Evolutionary conservation across 139 green algal species (phyloP).

Genomic region (Tetraselmis striata): DNA sequence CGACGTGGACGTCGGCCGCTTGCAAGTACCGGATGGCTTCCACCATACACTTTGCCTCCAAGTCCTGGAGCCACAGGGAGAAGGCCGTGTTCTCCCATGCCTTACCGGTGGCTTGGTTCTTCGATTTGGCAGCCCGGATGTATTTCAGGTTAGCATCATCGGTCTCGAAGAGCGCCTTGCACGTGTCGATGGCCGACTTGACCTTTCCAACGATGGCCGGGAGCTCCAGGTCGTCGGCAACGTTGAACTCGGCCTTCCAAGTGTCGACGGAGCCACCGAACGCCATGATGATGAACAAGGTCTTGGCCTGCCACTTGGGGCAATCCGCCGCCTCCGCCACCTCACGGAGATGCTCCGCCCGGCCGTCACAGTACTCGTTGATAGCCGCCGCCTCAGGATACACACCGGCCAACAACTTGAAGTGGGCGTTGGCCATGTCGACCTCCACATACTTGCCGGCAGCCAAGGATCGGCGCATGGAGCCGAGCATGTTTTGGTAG

Average conservation of each 20-base stretch:
- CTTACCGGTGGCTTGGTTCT: neutral
- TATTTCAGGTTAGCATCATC: neutral
- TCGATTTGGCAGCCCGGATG: neutral
- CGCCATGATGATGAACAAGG: neutral
- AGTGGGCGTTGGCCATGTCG: neutral
- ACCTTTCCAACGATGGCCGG: neutral
- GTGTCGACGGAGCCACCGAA: neutral
- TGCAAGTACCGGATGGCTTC: neutral
- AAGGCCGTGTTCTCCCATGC: neutral
- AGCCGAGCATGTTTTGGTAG: neutral
- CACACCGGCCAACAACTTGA: neutral
- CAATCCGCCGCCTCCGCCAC: neutral
- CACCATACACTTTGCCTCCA: neutral
- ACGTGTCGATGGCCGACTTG: neutral
- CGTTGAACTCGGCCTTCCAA: neutral
- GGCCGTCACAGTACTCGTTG: neutral
- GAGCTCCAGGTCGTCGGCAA: neutral
- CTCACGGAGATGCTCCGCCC: neutral
- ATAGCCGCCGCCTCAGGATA: neutral
- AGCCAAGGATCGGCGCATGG: neutral
- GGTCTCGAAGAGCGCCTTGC: neutral
- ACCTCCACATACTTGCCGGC: neutral
- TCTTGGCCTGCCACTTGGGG: neutral
- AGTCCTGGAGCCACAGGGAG: neutral
- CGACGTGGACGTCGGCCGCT: neutral